phyloP scores from a whole-genome alignment of 1,284 basidiomycete species.

The Phlebopus sp. region DNA sequence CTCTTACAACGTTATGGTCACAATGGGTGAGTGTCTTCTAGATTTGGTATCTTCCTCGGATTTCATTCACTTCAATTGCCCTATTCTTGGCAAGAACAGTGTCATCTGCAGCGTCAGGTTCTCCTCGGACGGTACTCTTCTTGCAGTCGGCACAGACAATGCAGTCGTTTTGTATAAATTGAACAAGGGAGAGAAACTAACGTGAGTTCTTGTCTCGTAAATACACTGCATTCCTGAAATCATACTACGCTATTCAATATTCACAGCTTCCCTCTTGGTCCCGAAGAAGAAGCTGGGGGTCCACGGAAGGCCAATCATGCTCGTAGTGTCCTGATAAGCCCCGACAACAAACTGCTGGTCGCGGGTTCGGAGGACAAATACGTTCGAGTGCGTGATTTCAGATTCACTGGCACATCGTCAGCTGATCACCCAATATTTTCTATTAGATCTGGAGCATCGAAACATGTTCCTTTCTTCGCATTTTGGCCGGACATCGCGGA shows the following conservation, averaged over 20 bases:
- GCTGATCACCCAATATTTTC: background rate
- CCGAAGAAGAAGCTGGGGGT: slow-evolving; percentile 17
- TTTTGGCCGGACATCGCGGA: slow-evolving; percentile 28
- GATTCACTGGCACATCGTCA: background rate
- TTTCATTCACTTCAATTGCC: slow-evolving; percentile 6
- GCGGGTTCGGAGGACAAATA: slow-evolving; percentile 34
- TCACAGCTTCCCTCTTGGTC: slow-evolving; percentile 28
- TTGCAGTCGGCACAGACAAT: slow-evolving; percentile 35
- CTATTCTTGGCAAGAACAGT: slow-evolving; percentile 15
- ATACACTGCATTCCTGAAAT: background rate
- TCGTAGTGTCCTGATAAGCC: slow-evolving; percentile 33
- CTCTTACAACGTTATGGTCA: slow-evolving; percentile 24
- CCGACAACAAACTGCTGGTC: slow-evolving; percentile 27
- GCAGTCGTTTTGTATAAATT: slow-evolving; percentile 32
- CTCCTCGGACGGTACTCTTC: slow-evolving; percentile 30
- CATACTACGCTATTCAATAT: background rate
- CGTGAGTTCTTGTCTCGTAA: slow-evolving; percentile 17
- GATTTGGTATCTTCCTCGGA: slow-evolving; percentile 4
- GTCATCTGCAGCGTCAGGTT: slow-evolving; percentile 33
- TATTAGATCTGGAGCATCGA: slow-evolving; percentile 26
- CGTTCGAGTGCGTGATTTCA: slow-evolving; percentile 25
- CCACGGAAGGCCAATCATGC: slow-evolving; percentile 28
- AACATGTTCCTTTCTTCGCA: slow-evolving; percentile 27
- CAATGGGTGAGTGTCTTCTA: slow-evolving; percentile 25
- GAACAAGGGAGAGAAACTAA: slow-evolving; percentile 25